Base-by-base conservation (phyloP, 306 rosid genomes). In the Datisca glomerata region DNA sequence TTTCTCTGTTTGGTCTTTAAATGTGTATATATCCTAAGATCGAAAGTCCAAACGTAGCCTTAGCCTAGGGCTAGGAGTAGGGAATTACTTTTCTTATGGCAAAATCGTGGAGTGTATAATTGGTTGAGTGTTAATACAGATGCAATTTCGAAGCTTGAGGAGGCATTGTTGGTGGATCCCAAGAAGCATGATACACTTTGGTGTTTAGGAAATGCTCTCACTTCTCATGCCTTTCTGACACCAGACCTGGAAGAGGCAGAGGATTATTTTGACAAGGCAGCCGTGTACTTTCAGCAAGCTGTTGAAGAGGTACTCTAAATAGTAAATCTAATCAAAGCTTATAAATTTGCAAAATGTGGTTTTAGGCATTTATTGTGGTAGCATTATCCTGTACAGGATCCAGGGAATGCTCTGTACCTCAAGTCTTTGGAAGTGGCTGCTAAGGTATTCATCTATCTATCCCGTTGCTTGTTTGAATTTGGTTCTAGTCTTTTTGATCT, bases 171-270 rank as follows among this genome's bases (percentile, higher is more conserved):
- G 47, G 45, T 86, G 59, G 71, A 81, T 62, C 81, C 94, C 37
- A 66, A 58, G 71, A 81, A 78, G 63, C 94, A 78, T 51, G 94
- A 78, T 18, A 46, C 93, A 33, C 85, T 79, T 4, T 86, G 96
- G 96, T 82, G 87, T 56, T 39, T 87, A 18, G 96, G 96, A 47
- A 87, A 87, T 59, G 94, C 93, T 27, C 63, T 57, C 41, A 81
- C 92, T 21, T 63, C 91, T n/a, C 49, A 59, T 8, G 96, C 92
- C 0, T 81, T 81, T 66, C 46, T 81, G 49, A 78, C 47, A 36
- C 84, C 86, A 0, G 75, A 81, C 25, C 45, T 2, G 42, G 86
- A 68, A 0, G 94, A 78, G 71, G 96, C 94, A 13, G 73, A 64
- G 18, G 36, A 11, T 11, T 55, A 35, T 52, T 81, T 86, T 43